Conservation (phyloP, 75 land plant species). For the Ceratopteris richardii region DNA sequence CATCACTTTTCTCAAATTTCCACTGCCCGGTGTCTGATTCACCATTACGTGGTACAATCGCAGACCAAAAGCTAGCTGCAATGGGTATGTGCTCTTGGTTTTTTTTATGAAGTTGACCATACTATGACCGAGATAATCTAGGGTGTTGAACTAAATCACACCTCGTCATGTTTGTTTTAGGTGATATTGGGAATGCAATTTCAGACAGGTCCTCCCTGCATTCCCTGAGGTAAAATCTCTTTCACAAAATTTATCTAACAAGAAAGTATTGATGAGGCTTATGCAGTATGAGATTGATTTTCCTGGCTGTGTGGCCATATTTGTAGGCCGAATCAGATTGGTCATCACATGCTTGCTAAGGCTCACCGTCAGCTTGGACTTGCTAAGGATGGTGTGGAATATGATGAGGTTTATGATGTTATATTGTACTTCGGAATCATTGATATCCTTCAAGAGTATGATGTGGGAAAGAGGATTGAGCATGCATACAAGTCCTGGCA, state of each 20-base stretch:
- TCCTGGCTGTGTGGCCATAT: neutral
- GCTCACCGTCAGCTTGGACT: neutral
- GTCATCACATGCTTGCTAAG: neutral
- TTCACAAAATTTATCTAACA: neutral
- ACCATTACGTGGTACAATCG: neutral
- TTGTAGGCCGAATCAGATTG: neutral
- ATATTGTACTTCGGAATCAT: conserved; percentile 48
- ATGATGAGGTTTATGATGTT: conserved; percentile 41
- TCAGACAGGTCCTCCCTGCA: neutral
- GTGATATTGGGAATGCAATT: neutral
- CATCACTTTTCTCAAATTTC: neutral
- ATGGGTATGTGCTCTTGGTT: too few relatives aligned
- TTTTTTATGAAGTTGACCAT: too few relatives aligned
- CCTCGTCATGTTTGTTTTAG: too few relatives aligned
- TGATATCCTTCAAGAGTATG: conserved; percentile 58
- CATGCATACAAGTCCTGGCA: conserved; percentile 56
- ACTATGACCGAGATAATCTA: too few relatives aligned
- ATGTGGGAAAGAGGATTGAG: conserved; percentile 51
- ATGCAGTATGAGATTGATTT: neutral
- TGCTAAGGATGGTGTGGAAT: conserved; percentile 19
- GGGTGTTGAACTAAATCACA: too few relatives aligned
- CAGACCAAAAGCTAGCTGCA: too few relatives aligned
- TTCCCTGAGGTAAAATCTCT: neutral
- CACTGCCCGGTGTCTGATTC: neutral
- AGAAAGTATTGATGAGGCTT: neutral